phyloP scores from a whole-genome alignment of 495 filamentous ascomycete species.

The Chaetomium tenue region DNA sequence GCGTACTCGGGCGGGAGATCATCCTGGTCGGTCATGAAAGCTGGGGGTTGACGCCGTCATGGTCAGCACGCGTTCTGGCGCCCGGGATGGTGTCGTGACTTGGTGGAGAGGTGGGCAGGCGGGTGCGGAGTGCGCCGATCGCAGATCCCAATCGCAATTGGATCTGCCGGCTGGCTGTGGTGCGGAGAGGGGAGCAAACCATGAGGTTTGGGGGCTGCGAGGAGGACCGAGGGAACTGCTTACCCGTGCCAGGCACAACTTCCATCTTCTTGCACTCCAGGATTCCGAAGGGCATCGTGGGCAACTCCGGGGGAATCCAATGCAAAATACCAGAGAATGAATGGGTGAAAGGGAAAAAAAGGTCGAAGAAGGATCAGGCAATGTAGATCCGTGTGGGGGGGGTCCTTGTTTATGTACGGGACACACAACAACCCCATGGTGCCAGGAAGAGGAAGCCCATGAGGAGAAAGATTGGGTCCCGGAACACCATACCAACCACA shows the following conservation, averaged over 20 bases:
- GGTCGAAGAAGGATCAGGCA: neutral
- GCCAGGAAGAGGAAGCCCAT: neutral
- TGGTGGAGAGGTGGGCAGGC: neutral
- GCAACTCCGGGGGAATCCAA: neutral
- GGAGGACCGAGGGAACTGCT: conserved; percentile 14
- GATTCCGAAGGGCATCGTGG: conserved; percentile 45
- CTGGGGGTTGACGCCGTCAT: conserved; percentile 27
- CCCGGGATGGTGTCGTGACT: neutral
- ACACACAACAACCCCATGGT: too few species aligned
- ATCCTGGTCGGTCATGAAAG: conserved; percentile 46
- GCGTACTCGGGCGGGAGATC: conserved; percentile 47
- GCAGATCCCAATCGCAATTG: neutral
- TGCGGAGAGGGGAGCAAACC: neutral
- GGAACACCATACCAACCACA: neutral
- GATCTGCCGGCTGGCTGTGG: neutral
- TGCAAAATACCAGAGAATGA: neutral
- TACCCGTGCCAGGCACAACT: conserved; percentile 53
- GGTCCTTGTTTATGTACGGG: conserved; percentile 1
- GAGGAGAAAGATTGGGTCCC: neutral
- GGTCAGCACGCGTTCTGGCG: neutral
- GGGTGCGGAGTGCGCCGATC: neutral
- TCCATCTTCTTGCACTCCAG: conserved; percentile 42
- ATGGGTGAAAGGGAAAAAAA: conserved; percentile 3
- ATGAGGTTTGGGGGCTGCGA: too few species aligned
- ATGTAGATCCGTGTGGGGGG: neutral